Percentiles rank a stretch among this genome's conserved stretches.
Conservation (phyloP, 192 early-diverging fungal species). For the Diversispora eburnea region DNA sequence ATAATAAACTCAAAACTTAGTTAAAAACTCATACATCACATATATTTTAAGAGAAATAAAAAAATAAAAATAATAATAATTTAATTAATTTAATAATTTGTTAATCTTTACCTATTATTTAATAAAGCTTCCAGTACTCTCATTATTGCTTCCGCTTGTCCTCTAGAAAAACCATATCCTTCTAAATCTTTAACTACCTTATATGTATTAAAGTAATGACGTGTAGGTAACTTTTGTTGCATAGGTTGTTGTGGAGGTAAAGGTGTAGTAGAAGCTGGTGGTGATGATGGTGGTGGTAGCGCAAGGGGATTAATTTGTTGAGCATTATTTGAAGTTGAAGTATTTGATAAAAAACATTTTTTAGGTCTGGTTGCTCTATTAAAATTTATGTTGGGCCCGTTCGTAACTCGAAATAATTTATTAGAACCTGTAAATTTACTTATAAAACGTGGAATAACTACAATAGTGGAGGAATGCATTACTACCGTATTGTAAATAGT, state of each 20-base stretch:
- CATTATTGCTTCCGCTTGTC: slow-evolving; percentile 76
- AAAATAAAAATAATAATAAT: neutral
- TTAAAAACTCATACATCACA: too few relatives aligned
- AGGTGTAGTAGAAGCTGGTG: neutral
- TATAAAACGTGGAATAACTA: too few relatives aligned
- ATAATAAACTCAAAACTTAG: neutral
- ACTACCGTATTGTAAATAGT: too few relatives aligned
- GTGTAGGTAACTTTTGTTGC: slow-evolving; percentile 29
- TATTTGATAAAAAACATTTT: too few relatives aligned
- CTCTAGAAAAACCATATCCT: slow-evolving; percentile 60
- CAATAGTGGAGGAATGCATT: too few relatives aligned
- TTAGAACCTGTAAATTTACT: too few relatives aligned
- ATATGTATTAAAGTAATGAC: slow-evolving; percentile 77
- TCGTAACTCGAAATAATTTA: too few relatives aligned
- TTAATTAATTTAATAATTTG: slow-evolving; percentile 23
- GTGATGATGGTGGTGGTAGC: neutral
- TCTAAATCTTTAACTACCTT: slow-evolving; percentile 64
- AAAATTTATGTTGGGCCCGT: too few relatives aligned
- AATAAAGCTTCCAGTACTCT: slow-evolving; percentile 66
- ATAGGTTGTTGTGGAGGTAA: neutral
- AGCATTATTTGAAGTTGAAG: too few relatives aligned
- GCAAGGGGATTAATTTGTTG: neutral
- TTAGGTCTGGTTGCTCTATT: too few relatives aligned
- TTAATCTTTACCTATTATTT: slow-evolving; percentile 49
- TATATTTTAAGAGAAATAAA: neutral